Evolutionary conservation across 2,329 filamentous ascomycete species (phyloP).

Genomic region (Claviceps humidiphila): DNA sequence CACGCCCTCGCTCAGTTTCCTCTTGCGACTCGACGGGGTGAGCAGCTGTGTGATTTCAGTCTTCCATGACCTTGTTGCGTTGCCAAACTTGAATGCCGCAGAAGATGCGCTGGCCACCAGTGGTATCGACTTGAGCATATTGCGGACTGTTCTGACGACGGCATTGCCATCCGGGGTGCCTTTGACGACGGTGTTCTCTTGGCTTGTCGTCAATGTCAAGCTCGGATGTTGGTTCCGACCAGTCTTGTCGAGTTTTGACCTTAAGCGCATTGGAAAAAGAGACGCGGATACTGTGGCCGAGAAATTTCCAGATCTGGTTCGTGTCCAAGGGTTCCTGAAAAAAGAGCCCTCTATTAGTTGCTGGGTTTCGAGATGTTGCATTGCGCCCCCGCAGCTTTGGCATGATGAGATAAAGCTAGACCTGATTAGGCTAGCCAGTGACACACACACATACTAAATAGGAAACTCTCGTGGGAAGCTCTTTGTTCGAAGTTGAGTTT

Average conservation of each 20-base stretch:
- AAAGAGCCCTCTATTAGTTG: too few relatives aligned
- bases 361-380: too few relatives aligned
- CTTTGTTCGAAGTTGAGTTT: not conserved
- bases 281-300: too few relatives aligned
- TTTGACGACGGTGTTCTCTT: not conserved
- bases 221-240: not conserved
- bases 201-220: not conserved
- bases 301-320: too few relatives aligned
- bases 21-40: not conserved
- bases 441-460: not conserved
- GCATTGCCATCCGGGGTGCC: not conserved
- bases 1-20: not conserved
- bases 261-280: not conserved
- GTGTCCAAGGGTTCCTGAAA: too few relatives aligned
- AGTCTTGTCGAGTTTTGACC: not conserved
- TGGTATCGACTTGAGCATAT: not conserved
- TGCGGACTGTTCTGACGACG: not conserved
- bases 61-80: not conserved
- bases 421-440: not conserved
- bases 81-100: not conserved
- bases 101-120: not conserved
- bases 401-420: not conserved
- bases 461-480: not conserved
- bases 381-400: not conserved
- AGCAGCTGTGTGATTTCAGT: not conserved